These are phyloP conservation scores for Trichothecium roseum DNA, from an alignment of 2,329 filamentous ascomycete genomes.

Conservation along the genomic window DNA sequence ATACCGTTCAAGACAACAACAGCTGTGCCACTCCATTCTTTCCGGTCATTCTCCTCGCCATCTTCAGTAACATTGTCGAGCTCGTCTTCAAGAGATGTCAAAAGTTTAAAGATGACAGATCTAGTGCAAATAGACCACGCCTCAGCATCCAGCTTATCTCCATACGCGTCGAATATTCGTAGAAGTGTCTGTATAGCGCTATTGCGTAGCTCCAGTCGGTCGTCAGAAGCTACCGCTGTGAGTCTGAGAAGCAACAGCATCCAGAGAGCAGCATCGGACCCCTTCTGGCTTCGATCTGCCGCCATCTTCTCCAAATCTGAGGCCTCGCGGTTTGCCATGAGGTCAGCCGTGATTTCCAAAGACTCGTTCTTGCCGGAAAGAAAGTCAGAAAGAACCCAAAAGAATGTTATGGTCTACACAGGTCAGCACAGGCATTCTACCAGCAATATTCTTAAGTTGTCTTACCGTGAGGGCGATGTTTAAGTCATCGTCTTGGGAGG, in stretches of 20 bases:
- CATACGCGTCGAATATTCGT: slow-evolving; percentile 85
- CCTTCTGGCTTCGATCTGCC: slow-evolving; percentile 44
- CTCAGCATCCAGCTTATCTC: slow-evolving; percentile 64
- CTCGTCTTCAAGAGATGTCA: slow-evolving; percentile 57
- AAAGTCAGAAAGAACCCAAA: slow-evolving; percentile 91
- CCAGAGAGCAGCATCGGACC: slow-evolving; percentile 65
- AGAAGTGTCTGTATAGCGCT: slow-evolving; percentile 86
- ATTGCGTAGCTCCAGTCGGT: slow-evolving; percentile 66
- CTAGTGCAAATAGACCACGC: slow-evolving; percentile 80
- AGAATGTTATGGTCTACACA: slow-evolving; percentile 73
- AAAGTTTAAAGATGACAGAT: slow-evolving; percentile 67
- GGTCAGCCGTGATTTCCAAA: slow-evolving; percentile 46
- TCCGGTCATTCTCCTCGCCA: slow-evolving; percentile 29
- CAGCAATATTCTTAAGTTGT: slow-evolving; percentile 3
- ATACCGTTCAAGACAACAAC: slow-evolving; percentile 65
- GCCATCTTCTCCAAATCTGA: slow-evolving; percentile 48
- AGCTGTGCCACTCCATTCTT: slow-evolving; percentile 64
- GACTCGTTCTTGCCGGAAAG: slow-evolving; percentile 51
- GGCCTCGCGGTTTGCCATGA: slow-evolving; percentile 39
- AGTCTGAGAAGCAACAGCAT: slow-evolving; percentile 64
- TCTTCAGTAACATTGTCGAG: slow-evolving; percentile 29
- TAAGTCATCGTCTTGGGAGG: slow-evolving; percentile 79
- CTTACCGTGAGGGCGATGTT: slow-evolving; percentile 87
- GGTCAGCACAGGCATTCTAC: neutral
- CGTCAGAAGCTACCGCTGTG: slow-evolving; percentile 60